Evolutionary conservation across 1,284 basidiomycete genomes (phyloP), one percentile per base, ranked within the genome.

Genomic region (Apiotrichum mycotoxinovorans): DNA sequence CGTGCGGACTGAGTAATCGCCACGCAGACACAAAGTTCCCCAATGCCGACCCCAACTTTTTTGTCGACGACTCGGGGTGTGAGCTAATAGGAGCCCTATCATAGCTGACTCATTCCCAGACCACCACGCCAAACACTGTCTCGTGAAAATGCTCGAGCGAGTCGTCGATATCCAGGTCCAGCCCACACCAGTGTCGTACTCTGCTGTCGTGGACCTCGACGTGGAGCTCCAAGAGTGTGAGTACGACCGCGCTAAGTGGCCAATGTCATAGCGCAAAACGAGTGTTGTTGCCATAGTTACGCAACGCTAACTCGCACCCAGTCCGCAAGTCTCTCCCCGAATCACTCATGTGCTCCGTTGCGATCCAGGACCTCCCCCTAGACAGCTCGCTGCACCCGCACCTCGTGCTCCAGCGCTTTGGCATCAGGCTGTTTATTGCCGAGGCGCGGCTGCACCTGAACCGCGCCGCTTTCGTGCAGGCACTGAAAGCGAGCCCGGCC

Each of bases 381-480:
- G 70, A 72, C 37, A 33, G 57, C 15, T 63, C 61, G 9, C 55
- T 71, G 17, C 68, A 72, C 35, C 74, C 73, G 20, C 74, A 76
- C 52, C 48, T 73, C 20, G 70, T 56, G 2, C 65, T 74, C 27
- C 74, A 76, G 30, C 69, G 74, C 8, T 63, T 75, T 23, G 67
- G 67, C 33, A 71, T 76, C 43, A 64, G 74, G 4, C 55, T 76
- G 17, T 62, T 72, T 5, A 61, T 76, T 26, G 66, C 70, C 18
- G 70, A 73, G 46, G 65, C 66, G 38, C 69, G 72, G 3, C 66
- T 76, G 17, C 66, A 74, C 35, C 69, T 76, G 23, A 71, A 73
- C 54, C 67, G 74, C 23, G 68, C 71, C 3, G 64, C 66, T 9
- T 74, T 76, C 52, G 65, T 68, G 17, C 64, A 66, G 22, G 73